Base-by-base conservation (phyloP, 441 rosid genomes). In the Gossypium davidsonii region DNA sequence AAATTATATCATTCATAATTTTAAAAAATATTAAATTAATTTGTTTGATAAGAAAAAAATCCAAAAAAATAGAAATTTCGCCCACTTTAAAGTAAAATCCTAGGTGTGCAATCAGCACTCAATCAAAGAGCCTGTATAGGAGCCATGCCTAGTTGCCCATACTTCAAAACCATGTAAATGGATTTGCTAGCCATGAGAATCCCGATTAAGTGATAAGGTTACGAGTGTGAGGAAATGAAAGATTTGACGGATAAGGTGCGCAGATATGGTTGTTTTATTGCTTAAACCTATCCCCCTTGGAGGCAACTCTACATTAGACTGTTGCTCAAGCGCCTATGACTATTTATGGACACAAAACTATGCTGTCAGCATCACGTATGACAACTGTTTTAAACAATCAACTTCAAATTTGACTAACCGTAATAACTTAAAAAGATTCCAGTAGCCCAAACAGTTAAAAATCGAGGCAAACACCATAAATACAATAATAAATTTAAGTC, bases 361-460 rank as follows among this genome's bases (percentile, higher is more conserved):
- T 58, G 39, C 26, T 58, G 39, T 23, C 34, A 58, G 37, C 37
- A 58, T 58, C 39, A 12, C 18, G 39, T 25, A 60, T 14, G 65
- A n/a, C 44, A 60, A 28, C 18, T 60, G 44, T 26, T 39, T 39
- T 60, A 31, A 57, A 57, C 62, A 57, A 57, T 21, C 28, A 57
- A 57, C 15, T 57, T 23, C 12, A 57, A 56, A 31, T 61, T 81
- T 53, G 79, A 80, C 25, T 48, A 57, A 75, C 71, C 83, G 56
- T 79, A 79, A 76, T 46, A 74, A 53, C 77, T 73, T 25, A n/a
- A 21, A 70, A 73, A 66, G 69, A 66, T 58, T 58, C 78, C 64
- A 74, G 60, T 57, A 62, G 72, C 76, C 75, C 69, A 67, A 52
- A 71, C 63, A 67, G 81, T 77, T 56, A 60, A 74, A 44, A 21